Evolutionary conservation across 2,329 filamentous ascomycete genomes (phyloP), one percentile per base, ranked within the genome.

Genomic region (Aspergillus sp.): DNA sequence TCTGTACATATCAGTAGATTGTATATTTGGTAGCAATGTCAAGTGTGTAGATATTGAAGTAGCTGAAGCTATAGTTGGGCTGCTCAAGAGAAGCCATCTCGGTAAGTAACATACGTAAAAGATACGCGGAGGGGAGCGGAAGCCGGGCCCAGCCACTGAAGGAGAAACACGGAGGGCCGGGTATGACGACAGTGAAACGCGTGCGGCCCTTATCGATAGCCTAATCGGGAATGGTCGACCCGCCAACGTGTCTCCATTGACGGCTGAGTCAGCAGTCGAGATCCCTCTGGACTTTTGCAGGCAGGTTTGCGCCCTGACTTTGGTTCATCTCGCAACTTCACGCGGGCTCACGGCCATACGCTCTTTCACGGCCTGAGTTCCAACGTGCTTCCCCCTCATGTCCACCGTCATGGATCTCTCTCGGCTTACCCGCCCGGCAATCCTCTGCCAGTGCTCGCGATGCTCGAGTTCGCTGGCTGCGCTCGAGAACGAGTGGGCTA

Each of bases 401-500:
- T 54, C 25, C 12, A 47, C 10, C 17, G 55, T n/a, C 17, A 77
- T 77, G 74, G 74, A 74, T 66, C 63, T 77, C n/a, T 68, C 71
- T 30, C 68, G 64, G 60, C 68, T 77, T 5, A 71, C 71, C 32
- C 69, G 74, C 25, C 74, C 75, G 8, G 73, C 74, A n/a, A 72
- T 78, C n/a, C 63, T 76, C 17, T 70, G 72, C 55, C 74, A 76
- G 63, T 78, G 75, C 57, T 67, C 68, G 23, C 70, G 74, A 52
- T 78, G 75, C 60, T 76, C 74, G n/a, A 77, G 75, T 64, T 76
- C 75, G 25, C 66, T 78, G 51, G 75, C 74, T 4, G 75, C 72
- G n/a, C 67, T 77, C 19, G 75, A 78, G 66, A 78, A 78, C 55
- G 75, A 77, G 60, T 78, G 75, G 75, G 74, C 72, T 9, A 75